phyloP scores from a whole-genome alignment of 805 yeast species.

The Lipomyces starkeyi region DNA sequence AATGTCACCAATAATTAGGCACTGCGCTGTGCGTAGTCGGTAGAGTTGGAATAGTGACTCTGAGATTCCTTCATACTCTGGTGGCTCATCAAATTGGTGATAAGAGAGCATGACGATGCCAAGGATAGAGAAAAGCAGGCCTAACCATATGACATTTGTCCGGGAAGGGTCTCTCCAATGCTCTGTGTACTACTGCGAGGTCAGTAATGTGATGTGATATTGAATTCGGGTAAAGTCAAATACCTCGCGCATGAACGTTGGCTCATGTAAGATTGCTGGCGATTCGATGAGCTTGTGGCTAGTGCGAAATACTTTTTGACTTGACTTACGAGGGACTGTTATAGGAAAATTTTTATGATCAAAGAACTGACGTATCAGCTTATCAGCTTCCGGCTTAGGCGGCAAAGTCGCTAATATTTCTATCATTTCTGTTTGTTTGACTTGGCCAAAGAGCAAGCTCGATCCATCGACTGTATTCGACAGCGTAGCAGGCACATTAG shows the following conservation, averaged over 20 bases:
- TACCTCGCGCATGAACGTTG: background rate
- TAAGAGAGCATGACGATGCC: background rate
- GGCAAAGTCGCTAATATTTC: background rate
- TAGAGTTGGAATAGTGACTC: background rate
- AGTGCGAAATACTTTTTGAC: background rate
- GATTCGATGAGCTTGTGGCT: background rate
- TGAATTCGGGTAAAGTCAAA: background rate
- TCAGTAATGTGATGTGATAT: background rate
- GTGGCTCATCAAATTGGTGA: background rate
- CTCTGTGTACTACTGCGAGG: background rate
- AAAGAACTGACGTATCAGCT: background rate
- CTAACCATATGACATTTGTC: background rate
- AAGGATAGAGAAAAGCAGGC: background rate
- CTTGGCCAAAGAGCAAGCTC: background rate
- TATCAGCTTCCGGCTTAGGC: background rate
- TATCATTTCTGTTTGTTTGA: background rate
- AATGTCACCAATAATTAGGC: background rate
- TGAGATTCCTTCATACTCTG: background rate
- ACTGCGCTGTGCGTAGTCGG: background rate
- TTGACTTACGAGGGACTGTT: background rate
- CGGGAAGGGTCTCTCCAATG: background rate
- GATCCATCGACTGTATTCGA: background rate
- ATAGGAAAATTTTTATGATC: background rate
- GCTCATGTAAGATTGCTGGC: background rate
- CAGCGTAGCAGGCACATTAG: background rate